Evolutionary conservation across 129 eudicot species (phyloP).

Genomic region (Logfia minima): DNA sequence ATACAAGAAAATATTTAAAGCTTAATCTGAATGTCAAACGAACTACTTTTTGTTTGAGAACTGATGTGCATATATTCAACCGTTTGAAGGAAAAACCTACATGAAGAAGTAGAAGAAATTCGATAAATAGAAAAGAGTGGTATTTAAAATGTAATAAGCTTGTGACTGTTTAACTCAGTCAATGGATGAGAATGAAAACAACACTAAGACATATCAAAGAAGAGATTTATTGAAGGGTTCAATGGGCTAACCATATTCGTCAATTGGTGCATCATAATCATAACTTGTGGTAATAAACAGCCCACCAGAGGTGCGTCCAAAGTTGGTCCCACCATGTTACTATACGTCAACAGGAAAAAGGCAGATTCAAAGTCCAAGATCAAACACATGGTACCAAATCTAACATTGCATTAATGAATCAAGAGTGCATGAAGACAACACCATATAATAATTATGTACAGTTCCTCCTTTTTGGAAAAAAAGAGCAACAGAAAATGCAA

Average conservation of each 20-base stretch:
- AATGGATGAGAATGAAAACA: background rate
- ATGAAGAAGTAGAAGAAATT: too few species aligned
- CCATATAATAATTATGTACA: slow-evolving; percentile 92
- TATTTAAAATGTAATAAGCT: too few species aligned
- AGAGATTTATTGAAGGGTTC: background rate
- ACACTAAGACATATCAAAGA: background rate
- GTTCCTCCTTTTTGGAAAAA: slow-evolving; percentile 96
- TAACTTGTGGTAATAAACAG: slow-evolving; percentile 97
- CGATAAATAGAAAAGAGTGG: too few species aligned
- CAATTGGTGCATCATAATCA: slow-evolving; percentile 98
- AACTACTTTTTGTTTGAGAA: background rate
- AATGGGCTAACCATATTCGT: slow-evolving; percentile 73
- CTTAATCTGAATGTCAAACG: slow-evolving; percentile 3
- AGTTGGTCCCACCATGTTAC: slow-evolving; percentile 99
- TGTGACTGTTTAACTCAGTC: background rate
- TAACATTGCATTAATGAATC: background rate
- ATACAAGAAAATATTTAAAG: slow-evolving; percentile 20
- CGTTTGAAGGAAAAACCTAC: background rate
- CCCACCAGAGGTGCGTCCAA: slow-evolving; percentile 97
- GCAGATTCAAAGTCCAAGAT: background rate
- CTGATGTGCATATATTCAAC: too few species aligned
- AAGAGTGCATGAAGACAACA: slow-evolving; percentile 26
- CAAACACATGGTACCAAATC: background rate
- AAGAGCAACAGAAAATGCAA: slow-evolving; percentile 91
- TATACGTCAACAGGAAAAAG: slow-evolving; percentile 25